Conservation (phyloP, 2,329 filamentous ascomycete genomes). For the Dryadomyces quercus-mongolicae region DNA sequence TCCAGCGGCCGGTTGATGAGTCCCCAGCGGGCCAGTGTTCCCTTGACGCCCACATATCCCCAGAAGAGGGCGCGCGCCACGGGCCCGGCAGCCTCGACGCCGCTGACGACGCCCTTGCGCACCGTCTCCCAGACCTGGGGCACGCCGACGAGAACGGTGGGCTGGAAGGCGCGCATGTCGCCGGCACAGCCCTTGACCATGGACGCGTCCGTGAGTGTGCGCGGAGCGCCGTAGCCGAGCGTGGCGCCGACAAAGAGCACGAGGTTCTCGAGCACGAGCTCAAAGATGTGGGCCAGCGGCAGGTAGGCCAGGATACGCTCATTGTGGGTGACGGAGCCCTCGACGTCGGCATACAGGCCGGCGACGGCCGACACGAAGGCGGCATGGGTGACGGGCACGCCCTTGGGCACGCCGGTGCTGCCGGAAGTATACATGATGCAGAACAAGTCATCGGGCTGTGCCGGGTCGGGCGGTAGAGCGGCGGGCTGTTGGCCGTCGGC, state of each 20-base stretch:
- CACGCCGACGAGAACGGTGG: constrained; percentile 85
- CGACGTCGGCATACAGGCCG: constrained; percentile 68
- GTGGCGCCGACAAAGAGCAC: constrained; percentile 82
- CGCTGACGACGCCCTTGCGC: constrained; percentile 80
- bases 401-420: constrained; percentile 81
- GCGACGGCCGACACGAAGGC: constrained; percentile 73
- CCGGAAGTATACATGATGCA: constrained; percentile 85
- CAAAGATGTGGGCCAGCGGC: constrained; percentile 88
- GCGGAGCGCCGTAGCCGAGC: constrained; percentile 85
- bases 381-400: constrained; percentile 70
- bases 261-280: constrained; percentile 90
- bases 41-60: constrained; percentile 48
- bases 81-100: constrained; percentile 60
- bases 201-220: constrained; percentile 75
- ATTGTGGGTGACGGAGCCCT: constrained; percentile 61
- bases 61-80: constrained; percentile 69
- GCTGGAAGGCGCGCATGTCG: constrained; percentile 84
- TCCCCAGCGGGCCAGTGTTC: constrained; percentile 42
- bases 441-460: constrained; percentile 64
- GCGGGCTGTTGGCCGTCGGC: constrained; percentile 48
- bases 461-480: constrained; percentile 52
- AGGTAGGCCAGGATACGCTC: constrained; percentile 84
- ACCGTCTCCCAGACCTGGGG: constrained; percentile 96
- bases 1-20: constrained; percentile 43
- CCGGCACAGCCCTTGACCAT: constrained; percentile 75